Evolutionary conservation across 805 yeast species (phyloP).

Genomic region (Hemisphaericaspora nanyangensis): DNA sequence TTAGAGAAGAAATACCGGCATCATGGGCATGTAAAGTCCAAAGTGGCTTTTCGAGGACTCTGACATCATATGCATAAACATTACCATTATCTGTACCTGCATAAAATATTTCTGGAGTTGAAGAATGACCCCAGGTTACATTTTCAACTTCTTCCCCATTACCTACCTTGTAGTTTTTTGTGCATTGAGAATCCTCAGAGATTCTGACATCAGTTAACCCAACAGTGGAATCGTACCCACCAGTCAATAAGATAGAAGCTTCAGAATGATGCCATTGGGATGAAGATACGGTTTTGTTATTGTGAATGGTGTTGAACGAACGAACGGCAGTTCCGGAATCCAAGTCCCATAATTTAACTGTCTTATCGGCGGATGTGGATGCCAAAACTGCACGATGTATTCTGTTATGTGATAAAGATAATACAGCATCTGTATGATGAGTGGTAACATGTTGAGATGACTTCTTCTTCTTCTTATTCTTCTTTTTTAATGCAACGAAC

Average conservation of each 20-base stretch:
- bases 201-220: conserved; percentile 85
- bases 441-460: conserved; percentile 53
- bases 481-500: conserved; percentile 33
- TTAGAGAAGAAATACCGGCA: conserved; percentile 82
- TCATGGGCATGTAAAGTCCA: conserved; percentile 99
- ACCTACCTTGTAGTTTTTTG: conserved; percentile 60
- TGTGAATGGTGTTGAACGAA: conserved; percentile 68
- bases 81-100: conserved; percentile 93
- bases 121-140: conserved; percentile 62
- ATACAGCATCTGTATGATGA: conserved; percentile 91
- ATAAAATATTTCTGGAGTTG: conserved; percentile 51
- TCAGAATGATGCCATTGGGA: conserved; percentile 79
- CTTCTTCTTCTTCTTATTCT: conserved; percentile 48
- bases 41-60: conserved; percentile 62
- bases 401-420: conserved; percentile 80
- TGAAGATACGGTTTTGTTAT: conserved; percentile 75
- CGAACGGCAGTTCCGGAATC: conserved; percentile 70
- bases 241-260: conserved; percentile 72
- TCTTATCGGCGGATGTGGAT: conserved; percentile 92
- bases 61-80: conserved; percentile 83
- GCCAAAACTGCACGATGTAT: conserved; percentile 81
- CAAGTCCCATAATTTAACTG: conserved; percentile 95
- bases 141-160: conserved; percentile 81
- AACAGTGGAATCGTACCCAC: conserved; percentile 86
- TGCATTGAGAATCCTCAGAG: conserved; percentile 53